Conservation (phyloP, 164 flowering plant genomes). For the Vitis amurensis region DNA sequence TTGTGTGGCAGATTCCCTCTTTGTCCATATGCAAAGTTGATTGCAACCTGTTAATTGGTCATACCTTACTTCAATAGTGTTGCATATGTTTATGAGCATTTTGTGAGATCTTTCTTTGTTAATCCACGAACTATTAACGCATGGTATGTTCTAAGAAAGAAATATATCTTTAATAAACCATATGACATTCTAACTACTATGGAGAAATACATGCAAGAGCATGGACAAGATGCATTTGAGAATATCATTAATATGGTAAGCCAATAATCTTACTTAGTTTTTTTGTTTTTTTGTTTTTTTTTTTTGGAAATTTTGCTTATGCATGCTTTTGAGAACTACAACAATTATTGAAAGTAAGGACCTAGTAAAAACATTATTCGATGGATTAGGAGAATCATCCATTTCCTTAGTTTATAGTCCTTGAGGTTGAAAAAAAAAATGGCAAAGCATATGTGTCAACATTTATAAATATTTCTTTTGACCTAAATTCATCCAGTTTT, state of each 20-base stretch:
- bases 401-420: too few relatives aligned
- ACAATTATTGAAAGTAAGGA: too few relatives aligned
- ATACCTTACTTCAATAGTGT: conserved; percentile 62
- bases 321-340: too few relatives aligned
- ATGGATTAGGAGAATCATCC: too few relatives aligned
- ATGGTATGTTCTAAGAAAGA: conserved; percentile 55
- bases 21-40: conserved; percentile 53
- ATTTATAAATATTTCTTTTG: too few relatives aligned
- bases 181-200: conserved; percentile 67
- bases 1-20: conserved; percentile 49
- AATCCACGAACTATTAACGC: conserved; percentile 43
- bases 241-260: conserved; percentile 50
- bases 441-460: too few relatives aligned
- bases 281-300: not conserved
- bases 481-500: too few relatives aligned
- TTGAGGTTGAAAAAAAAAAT: too few relatives aligned
- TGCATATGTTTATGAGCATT: conserved; percentile 55
- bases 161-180: conserved; percentile 37
- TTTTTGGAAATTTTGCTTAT: not conserved
- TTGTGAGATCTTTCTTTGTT: conserved; percentile 38
- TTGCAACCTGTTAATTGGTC: conserved; percentile 49
- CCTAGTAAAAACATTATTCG: too few relatives aligned
- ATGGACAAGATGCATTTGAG: conserved; percentile 58
- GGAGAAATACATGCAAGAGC: conserved; percentile 57
- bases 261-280: not conserved